Evolutionary conservation across 1,284 basidiomycete genomes (phyloP).

Genomic region (Trametes versicolor): DNA sequence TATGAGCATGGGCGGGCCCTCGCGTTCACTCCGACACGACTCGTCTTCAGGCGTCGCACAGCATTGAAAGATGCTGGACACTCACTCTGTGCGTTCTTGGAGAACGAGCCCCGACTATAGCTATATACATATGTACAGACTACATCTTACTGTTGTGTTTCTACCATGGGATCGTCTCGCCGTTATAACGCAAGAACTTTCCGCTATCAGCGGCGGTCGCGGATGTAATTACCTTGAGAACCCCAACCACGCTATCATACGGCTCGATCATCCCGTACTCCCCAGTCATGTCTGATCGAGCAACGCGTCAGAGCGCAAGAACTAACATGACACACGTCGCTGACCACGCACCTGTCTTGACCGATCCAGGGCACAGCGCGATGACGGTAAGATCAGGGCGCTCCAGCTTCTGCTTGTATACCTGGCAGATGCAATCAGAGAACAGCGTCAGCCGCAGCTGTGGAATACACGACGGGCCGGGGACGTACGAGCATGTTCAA

Average conservation of each 20-base stretch:
- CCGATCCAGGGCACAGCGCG: neutral
- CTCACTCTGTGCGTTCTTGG: too few relatives aligned
- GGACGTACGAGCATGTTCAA: neutral
- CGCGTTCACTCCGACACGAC: too few relatives aligned
- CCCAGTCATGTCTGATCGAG: constrained; percentile 44
- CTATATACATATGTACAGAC: too few relatives aligned
- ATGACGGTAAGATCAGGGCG: neutral
- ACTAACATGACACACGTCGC: neutral
- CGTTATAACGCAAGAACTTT: constrained; percentile 18
- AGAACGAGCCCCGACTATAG: too few relatives aligned
- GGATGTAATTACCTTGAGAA: constrained; percentile 39
- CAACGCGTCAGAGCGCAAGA: neutral
- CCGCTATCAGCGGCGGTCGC: constrained; percentile 33
- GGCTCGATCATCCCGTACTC: constrained; percentile 41
- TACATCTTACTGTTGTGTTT: neutral
- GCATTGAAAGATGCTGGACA: too few relatives aligned
- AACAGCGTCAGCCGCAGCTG: too few relatives aligned
- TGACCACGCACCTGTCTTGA: neutral
- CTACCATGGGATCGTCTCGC: constrained; percentile 24
- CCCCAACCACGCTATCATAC: constrained; percentile 37
- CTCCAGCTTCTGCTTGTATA: neutral
- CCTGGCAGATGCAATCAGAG: neutral
- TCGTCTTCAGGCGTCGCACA: too few relatives aligned
- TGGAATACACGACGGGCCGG: too few relatives aligned
- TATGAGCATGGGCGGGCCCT: too few relatives aligned